Percentiles rank a stretch among this genome's conserved stretches.
Conservation (phyloP, 2,329 filamentous ascomycete genomes). For the Penicillium frequentans region DNA sequence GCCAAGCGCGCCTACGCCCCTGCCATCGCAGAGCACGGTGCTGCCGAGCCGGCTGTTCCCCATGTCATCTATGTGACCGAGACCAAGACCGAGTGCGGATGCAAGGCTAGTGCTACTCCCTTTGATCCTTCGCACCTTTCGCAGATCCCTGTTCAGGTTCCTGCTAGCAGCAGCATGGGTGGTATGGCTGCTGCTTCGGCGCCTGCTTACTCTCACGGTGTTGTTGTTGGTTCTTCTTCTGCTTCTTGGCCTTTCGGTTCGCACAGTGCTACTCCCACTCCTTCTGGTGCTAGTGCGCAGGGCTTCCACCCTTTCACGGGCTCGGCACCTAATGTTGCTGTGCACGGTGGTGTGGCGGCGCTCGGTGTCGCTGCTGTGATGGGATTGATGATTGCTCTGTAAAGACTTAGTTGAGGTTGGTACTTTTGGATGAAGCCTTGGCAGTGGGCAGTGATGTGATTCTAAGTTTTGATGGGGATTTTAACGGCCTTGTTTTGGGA, state of each 20-base stretch:
- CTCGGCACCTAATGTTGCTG: constrained; percentile 11
- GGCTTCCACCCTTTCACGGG: constrained; percentile 20
- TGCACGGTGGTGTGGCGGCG: constrained; percentile 11
- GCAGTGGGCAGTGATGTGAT: not conserved
- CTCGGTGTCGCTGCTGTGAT: constrained; percentile 21
- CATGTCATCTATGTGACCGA: constrained; percentile 23
- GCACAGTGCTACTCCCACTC: constrained; percentile 11
- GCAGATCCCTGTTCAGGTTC: constrained; percentile 22
- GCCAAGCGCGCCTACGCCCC: constrained; percentile 15
- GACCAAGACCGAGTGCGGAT: constrained; percentile 21
- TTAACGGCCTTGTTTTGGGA: not conserved
- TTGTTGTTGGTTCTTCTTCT: constrained; percentile 11
- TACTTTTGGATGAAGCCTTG: not conserved
- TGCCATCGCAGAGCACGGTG: not conserved
- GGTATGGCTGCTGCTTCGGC: constrained; percentile 8
- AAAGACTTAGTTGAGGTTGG: not conserved
- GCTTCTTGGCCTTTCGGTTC: constrained; percentile 11
- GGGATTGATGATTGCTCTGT: constrained; percentile 25
- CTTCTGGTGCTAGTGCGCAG: constrained; percentile 17
- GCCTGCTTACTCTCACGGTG: constrained; percentile 1
- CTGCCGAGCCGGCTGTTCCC: not conserved
- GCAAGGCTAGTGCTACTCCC: constrained; percentile 12
- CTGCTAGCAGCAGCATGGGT: constrained; percentile 14
- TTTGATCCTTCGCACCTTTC: constrained; percentile 11
- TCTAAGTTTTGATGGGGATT: not conserved